Evolutionary conservation across 2,329 filamentous ascomycete species (phyloP).

Genomic region (Coniella lustricola): DNA sequence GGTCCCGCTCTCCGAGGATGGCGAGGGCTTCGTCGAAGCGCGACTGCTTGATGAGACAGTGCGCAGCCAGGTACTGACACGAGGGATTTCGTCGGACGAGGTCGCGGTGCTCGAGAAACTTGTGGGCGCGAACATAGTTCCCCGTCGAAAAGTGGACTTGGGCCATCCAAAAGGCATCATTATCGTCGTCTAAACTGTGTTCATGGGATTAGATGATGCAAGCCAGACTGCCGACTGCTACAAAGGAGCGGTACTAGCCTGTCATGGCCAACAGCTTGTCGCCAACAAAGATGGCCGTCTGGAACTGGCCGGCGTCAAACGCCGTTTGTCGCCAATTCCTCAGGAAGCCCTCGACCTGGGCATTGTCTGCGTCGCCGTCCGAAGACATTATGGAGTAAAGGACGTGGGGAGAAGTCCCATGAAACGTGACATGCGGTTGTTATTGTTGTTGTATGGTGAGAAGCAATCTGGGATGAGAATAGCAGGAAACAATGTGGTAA

Average conservation of each 20-base stretch:
- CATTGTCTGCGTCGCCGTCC: constrained; percentile 13
- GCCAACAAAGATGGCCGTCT: constrained; percentile 92
- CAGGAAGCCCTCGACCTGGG: constrained; percentile 80
- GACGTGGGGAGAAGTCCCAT: neutral
- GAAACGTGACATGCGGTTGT: neutral
- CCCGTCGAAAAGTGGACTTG: constrained; percentile 94
- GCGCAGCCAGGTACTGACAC: constrained; percentile 85
- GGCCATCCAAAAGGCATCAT: constrained; percentile 96
- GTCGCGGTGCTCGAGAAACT: constrained; percentile 77
- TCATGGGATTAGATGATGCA: neutral
- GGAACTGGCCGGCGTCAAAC: constrained; percentile 91
- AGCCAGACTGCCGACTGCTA: neutral
- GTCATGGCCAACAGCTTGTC: constrained; percentile 95
- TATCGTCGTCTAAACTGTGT: constrained; percentile 64
- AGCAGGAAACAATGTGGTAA: too few relatives aligned
- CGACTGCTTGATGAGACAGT: constrained; percentile 89
- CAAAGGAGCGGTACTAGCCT: constrained; percentile 48
- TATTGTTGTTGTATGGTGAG: neutral
- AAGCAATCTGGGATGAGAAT: neutral
- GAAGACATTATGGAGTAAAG: constrained; percentile 12
- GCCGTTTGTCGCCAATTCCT: constrained; percentile 94
- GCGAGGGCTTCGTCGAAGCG: constrained; percentile 83
- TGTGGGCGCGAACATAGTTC: constrained; percentile 87
- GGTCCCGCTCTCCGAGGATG: constrained; percentile 86
- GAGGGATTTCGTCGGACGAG: constrained; percentile 74